These are phyloP conservation scores for Pyracantha coccinea DNA, from an alignment of 331 rosid species.

Conservation along the genomic window DNA sequence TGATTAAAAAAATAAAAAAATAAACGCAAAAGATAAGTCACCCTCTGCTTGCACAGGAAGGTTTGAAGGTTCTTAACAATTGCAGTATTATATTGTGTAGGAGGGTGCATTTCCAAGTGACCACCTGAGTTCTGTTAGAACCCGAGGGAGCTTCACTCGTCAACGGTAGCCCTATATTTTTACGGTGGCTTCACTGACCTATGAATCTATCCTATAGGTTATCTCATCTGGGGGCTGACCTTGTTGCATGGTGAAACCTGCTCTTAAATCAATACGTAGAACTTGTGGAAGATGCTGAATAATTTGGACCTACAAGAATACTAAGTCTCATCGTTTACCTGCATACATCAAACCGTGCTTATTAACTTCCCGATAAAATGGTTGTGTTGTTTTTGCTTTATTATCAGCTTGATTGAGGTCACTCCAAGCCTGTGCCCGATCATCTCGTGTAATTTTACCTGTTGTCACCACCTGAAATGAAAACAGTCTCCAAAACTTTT, in stretches of 20 bases:
- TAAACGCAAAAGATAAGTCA: not conserved
- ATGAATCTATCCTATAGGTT: not conserved
- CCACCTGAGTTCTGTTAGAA: not conserved
- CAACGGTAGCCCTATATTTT: not conserved
- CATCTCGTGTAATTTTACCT: conserved; percentile 58
- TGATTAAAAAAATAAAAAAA: no score
- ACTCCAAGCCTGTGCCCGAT: conserved; percentile 69
- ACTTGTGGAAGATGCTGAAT: not conserved
- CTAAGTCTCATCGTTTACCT: conserved; percentile 37
- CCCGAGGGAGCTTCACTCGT: not conserved
- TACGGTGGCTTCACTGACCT: not conserved
- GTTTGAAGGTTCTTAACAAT: not conserved
- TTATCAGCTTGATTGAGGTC: conserved; percentile 66
- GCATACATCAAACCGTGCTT: conserved; percentile 78
- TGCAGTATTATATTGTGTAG: not conserved
- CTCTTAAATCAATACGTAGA: not conserved
- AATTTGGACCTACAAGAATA: no score
- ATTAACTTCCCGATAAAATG: conserved; percentile 72
- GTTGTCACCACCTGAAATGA: conserved; percentile 57
- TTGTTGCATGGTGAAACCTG: not conserved
- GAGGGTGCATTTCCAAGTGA: not conserved
- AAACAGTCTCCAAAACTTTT: conserved; percentile 12
- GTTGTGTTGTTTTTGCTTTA: conserved; percentile 53
- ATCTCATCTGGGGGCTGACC: not conserved
- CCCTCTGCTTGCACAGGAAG: not conserved